Base-by-base conservation (phyloP, 169 alveolate genomes). In the Plasmodium billcollinsi region DNA sequence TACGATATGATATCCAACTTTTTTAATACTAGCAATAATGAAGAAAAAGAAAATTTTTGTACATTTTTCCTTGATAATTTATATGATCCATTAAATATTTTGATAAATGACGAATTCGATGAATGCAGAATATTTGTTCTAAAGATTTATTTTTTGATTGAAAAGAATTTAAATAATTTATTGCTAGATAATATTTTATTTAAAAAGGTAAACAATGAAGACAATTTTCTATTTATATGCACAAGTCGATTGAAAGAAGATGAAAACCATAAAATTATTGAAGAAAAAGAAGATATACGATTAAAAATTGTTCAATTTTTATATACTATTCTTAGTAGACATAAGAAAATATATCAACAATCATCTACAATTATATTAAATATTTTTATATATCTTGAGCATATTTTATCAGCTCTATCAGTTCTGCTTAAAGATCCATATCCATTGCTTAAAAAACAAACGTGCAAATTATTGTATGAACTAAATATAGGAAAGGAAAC, bases 271-370 rank as follows among this genome's bases (percentile, higher is more conserved):
- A 76, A 39, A 76, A 59, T 76, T 50, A 39, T 76, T 14, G 89
- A 76, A 76, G 89, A 76, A n/a, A 76, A 76, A 76, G 89, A 76
- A 65, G 89, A 76, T 65, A 69, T 76, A 69, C 47, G 89, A 52
- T 43, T 76, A 63, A 76, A 76, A 76, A 76, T 76, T 26, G 45
- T 76, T 54, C 76, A 76, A 49, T 76, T 76, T 76, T 65, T 76
- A 29, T 29, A 59, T 43, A 65, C n/a, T 26, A 76, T 76, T 65
- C 58, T 76, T 9, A 52, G 52, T 18, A 76, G 89, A 59, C 15
- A 63, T 76, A 74, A 29, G 39, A 74, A 39, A 12, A 76, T 49
- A 15, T 18, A 70, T 69, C 20, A 56, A 2, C 21, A 43, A 50
- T 7, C 70, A 29, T 18, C 49, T 58, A 24, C 43, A 76, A 54